Base-by-base conservation (phyloP, 441 rosid genomes). In the Euphorbia celastroides region DNA sequence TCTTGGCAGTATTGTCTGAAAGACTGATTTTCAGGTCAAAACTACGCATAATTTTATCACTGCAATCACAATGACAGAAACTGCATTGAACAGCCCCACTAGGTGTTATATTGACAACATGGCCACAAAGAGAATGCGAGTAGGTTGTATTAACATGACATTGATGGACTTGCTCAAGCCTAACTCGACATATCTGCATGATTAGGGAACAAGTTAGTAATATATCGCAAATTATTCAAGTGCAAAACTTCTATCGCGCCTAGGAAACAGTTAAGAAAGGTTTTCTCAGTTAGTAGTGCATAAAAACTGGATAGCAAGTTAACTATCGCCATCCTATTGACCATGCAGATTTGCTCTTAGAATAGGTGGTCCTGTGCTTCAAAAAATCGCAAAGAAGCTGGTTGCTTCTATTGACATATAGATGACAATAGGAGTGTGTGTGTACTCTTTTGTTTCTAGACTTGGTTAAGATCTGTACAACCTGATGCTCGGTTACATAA, bases 151-250 rank as follows among this genome's bases (percentile, higher is more conserved):
- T 78, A 20, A 84, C 85, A 58, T 79, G 87, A 72, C 88, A 82
- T 60, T 78, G 85, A 75, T 84, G 80, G 17, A 87, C 86, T 78
- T 83, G 90, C 70, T 80, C 89, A 65, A 92, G 81, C 92, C 87
- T 77, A 36, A 87, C 90, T 60, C 77, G 80, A 69, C 90, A 88
- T 17, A 77, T 58, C 80, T 73, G 74, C 19, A 31, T n/a, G 46
- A 12, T 51, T 57, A 48, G 31, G 26, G 27, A 34, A 36, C 38
- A 70, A 23, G 26, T n/a, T 42, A 42, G 56, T 26, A n/a, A n/a
- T n/a, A n/a, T n/a, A n/a, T n/a, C n/a, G n/a, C n/a, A n/a, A n/a
- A n/a, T n/a, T n/a, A n/a, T 32, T 51, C 7, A 20, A 52, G 12
- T 2, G 12, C 32, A 19, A 9, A 28, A 2, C 28, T 52, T 3